Evolutionary conservation across 306 rosid genomes (phyloP).

Genomic region (Delonix regia): DNA sequence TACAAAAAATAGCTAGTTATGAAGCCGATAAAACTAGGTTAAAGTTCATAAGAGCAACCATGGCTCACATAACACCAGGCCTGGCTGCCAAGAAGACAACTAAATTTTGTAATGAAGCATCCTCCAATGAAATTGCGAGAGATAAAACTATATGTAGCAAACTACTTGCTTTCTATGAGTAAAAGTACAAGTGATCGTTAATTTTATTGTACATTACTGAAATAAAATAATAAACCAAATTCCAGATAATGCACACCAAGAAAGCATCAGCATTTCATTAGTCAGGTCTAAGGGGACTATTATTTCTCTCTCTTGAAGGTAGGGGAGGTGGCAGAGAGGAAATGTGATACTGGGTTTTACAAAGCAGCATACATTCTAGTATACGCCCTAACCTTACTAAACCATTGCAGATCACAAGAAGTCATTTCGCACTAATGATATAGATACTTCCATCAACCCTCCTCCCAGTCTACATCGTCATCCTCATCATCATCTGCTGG

Average conservation of each 20-base stretch:
- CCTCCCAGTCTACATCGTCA: constrained; percentile 73
- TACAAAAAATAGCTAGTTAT: neutral
- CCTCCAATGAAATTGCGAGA: neutral
- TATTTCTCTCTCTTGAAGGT: neutral
- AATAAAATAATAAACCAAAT: neutral
- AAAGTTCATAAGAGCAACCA: neutral
- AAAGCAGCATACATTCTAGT: neutral
- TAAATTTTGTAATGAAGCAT: neutral
- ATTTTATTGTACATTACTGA: neutral
- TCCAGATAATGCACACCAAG: neutral
- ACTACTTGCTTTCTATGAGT: neutral
- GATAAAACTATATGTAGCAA: neutral
- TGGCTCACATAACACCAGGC: neutral
- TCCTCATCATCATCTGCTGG: constrained; percentile 54
- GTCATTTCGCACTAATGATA: neutral
- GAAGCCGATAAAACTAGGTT: neutral
- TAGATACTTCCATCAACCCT: constrained; percentile 44
- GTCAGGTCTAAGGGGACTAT: neutral
- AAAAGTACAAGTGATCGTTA: neutral
- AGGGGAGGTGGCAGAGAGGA: neutral
- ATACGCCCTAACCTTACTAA: neutral
- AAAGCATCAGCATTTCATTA: neutral
- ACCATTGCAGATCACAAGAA: neutral
- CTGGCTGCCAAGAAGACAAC: neutral
- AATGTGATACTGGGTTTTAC: neutral